Evolutionary conservation across 805 yeast genomes (phyloP).

Genomic region (Cyberlindnera xylosilytica): DNA sequence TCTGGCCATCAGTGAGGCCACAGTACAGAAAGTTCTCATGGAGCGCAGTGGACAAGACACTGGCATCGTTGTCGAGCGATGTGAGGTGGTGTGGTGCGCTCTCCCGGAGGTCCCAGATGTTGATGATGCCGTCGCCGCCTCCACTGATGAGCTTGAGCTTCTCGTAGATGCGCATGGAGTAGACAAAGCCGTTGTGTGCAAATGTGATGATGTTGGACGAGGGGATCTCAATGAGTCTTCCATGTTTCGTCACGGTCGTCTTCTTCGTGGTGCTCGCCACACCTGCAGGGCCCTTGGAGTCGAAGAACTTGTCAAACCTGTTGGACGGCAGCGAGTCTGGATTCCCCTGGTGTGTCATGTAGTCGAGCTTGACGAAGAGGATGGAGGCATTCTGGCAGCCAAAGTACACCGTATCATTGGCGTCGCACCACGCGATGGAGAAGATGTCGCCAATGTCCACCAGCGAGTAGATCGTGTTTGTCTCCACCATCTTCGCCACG

Average conservation of each 20-base stretch:
- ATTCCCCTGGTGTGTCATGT: conserved; percentile 27
- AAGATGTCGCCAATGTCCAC: conserved; percentile 94
- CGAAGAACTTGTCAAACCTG: conserved; percentile 82
- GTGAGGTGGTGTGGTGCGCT: conserved; percentile 26
- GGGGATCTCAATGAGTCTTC: conserved; percentile 61
- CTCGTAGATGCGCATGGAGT: conserved; percentile 45
- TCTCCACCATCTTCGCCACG: conserved; percentile 41
- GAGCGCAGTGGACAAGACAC: conserved; percentile 67
- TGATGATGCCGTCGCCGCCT: conserved; percentile 90
- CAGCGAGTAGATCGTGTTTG: conserved; percentile 77
- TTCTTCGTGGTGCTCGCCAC: background rate
- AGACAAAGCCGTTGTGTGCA: conserved; percentile 91
- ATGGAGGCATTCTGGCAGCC: conserved; percentile 94
- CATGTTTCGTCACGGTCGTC: conserved; percentile 3
- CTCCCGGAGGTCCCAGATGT: conserved; percentile 61
- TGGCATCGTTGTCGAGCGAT: conserved; percentile 58
- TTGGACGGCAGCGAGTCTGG: conserved; percentile 51
- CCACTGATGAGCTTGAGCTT: conserved; percentile 54
- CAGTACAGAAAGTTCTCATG: conserved; percentile 73
- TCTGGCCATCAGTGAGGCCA: conserved; percentile 70
- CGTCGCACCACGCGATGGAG: conserved; percentile 67
- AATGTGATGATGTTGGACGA: conserved; percentile 62
- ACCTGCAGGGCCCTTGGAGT: conserved; percentile 85
- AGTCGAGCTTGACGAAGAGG: conserved; percentile 55
- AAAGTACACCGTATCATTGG: conserved; percentile 59